These are phyloP conservation scores for Acacia concinna DNA, from an alignment of 331 rosid genomes.

Conservation along the genomic window DNA sequence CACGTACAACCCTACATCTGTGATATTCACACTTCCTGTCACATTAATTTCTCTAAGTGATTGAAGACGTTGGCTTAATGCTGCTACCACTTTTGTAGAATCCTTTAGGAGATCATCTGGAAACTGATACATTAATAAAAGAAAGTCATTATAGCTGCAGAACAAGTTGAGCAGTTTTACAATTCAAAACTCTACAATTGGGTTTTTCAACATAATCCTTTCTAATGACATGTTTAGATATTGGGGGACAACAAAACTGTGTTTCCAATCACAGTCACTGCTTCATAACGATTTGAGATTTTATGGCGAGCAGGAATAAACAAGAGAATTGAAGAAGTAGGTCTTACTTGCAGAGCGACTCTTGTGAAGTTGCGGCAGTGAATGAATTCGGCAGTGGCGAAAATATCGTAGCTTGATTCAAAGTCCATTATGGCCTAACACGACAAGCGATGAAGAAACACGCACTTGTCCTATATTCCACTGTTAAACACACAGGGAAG, in stretches of 20 bases:
- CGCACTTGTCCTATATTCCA: not conserved
- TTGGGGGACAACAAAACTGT: not conserved
- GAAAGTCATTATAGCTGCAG: not conserved
- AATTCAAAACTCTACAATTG: not conserved
- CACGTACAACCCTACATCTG: slow-evolving; percentile 54
- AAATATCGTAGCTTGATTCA: slow-evolving; percentile 65
- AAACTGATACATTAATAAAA: slow-evolving; percentile 51
- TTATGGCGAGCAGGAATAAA: no score
- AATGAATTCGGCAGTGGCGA: slow-evolving; percentile 63
- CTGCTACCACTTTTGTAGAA: slow-evolving; percentile 58
- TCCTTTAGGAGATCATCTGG: slow-evolving; percentile 83
- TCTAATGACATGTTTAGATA: not conserved
- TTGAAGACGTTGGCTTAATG: slow-evolving; percentile 51
- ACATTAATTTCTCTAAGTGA: slow-evolving; percentile 29
- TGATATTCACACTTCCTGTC: slow-evolving; percentile 29
- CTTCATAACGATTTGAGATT: no score
- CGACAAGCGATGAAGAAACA: not conserved
- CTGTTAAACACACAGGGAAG: not conserved
- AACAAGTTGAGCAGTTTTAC: not conserved
- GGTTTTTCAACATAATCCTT: not conserved
- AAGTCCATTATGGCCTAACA: slow-evolving; percentile 60
- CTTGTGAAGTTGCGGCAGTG: slow-evolving; percentile 51
- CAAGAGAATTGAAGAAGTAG: no score
- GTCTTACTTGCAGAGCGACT: slow-evolving; percentile 78
- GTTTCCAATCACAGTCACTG: not conserved